phyloP scores from a whole-genome alignment of 2,329 filamentous ascomycete species.

The Colletotrichum sublineola region DNA sequence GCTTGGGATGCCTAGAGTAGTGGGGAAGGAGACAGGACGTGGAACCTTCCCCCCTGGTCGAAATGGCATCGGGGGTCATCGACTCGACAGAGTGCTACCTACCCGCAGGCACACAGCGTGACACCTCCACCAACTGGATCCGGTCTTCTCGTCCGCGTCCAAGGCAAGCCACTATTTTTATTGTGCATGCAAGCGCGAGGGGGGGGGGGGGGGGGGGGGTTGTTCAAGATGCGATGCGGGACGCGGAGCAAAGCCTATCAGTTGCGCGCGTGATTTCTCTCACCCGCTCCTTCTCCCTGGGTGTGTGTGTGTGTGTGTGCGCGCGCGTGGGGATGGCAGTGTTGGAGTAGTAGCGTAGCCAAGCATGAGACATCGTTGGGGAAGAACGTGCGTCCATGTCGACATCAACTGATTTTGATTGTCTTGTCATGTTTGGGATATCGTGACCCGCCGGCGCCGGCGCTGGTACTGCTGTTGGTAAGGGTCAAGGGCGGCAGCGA shows the following conservation, averaged over 20 bases:
- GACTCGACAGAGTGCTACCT: not conserved
- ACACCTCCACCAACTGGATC: constrained; percentile 33
- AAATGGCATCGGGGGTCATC: constrained; percentile 17
- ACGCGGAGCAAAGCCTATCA: constrained; percentile 14
- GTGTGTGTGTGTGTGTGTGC: not conserved
- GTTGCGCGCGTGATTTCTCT: not conserved
- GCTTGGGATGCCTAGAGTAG: constrained; percentile 24
- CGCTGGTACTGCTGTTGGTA: not conserved
- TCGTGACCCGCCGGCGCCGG: not conserved
- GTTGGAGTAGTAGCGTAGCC: constrained; percentile 3
- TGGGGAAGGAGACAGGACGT: constrained; percentile 26
- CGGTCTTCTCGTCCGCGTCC: constrained; percentile 28
- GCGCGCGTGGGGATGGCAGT: not conserved
- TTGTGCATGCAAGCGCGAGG: constrained; percentile 2
- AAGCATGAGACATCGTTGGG: constrained; percentile 19
- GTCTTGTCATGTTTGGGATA: constrained; percentile 3
- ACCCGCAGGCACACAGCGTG: constrained; percentile 6
- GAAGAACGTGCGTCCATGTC: constrained; percentile 15
- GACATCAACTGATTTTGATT: constrained; percentile 8
- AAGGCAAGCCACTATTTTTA: constrained; percentile 19
- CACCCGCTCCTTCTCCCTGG: not conserved
- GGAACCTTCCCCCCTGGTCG: constrained; percentile 3
- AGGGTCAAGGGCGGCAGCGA: constrained; percentile 14
- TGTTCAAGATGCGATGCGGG: not conserved
- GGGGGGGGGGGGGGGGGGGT: too few relatives aligned